phyloP scores from a whole-genome alignment of 495 filamentous ascomycete species.

The Penicillium lividum region DNA sequence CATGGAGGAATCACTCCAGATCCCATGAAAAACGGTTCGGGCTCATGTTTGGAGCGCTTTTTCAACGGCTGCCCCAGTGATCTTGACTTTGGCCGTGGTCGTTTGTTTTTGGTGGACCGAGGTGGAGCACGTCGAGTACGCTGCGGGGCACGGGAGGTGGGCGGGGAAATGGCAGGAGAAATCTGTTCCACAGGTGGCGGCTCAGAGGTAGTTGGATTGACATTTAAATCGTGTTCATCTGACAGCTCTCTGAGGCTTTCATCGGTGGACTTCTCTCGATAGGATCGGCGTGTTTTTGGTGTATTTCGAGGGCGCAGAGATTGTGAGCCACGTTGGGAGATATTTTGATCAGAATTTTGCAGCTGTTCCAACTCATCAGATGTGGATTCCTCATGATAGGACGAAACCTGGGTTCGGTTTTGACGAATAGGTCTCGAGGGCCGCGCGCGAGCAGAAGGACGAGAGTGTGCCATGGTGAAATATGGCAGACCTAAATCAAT shows the following conservation, averaged over 20 bases:
- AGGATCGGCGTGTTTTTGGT: conserved; percentile 34
- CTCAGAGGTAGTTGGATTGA: background rate
- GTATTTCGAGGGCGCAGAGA: conserved; percentile 41
- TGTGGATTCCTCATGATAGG: conserved; percentile 44
- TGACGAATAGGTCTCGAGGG: conserved; percentile 40
- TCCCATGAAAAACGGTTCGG: conserved; percentile 20
- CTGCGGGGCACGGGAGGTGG: background rate
- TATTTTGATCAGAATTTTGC: background rate
- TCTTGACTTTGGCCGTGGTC: background rate
- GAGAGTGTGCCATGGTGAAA: conserved; percentile 29
- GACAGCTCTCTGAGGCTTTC: conserved; percentile 22
- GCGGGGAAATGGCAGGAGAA: background rate
- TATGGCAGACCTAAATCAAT: background rate
- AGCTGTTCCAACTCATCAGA: conserved; percentile 28
- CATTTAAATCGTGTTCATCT: conserved; percentile 12
- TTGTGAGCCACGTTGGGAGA: conserved; percentile 21
- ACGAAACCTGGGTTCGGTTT: conserved; percentile 39
- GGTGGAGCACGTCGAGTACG: conserved; percentile 13
- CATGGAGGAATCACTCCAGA: conserved; percentile 62
- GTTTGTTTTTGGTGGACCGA: conserved; percentile 20
- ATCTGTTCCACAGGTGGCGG: background rate
- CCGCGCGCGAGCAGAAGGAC: conserved; percentile 18
- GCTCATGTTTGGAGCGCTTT: conserved; percentile 33
- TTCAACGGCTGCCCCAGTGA: conserved; percentile 13
- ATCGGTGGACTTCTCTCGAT: conserved; percentile 50